Evolutionary conservation across 306 rosid genomes (phyloP).

Genomic region (Cercis canadensis): DNA sequence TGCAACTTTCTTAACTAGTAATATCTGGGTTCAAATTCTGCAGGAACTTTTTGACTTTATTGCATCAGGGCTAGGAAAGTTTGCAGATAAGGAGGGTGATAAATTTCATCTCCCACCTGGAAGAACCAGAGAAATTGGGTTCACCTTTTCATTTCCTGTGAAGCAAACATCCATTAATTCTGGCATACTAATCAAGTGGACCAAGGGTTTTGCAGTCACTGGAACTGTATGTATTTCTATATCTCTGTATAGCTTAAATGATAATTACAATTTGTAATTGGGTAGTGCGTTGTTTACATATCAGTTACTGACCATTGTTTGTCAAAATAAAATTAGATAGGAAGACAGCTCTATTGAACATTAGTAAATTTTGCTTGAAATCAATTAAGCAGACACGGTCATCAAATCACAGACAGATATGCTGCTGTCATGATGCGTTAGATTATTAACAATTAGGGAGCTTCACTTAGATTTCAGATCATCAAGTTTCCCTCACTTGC

Average conservation of each 20-base stretch:
- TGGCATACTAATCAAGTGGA: constrained; percentile 90
- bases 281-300: neutral
- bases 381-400: neutral
- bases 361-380: neutral
- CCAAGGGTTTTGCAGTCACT: constrained; percentile 91
- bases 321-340: neutral
- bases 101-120: constrained; percentile 58
- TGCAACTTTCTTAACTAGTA: neutral
- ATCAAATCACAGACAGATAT: no score
- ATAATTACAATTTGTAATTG: neutral
- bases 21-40: neutral
- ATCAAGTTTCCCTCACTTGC: no score
- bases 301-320: neutral
- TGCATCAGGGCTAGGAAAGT: constrained; percentile 72
- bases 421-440: no score
- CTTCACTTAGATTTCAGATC: no score
- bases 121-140: constrained; percentile 81
- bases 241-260: neutral
- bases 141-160: constrained; percentile 97
- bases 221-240: constrained; percentile 68
- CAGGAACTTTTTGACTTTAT: constrained; percentile 92
- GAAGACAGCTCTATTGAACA: neutral
- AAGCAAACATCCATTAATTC: constrained; percentile 87
- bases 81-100: constrained; percentile 65
- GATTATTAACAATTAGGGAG: no score